Base-by-base conservation (phyloP, 768 basidiomycete species). In the Crassisporium funariophilum region DNA sequence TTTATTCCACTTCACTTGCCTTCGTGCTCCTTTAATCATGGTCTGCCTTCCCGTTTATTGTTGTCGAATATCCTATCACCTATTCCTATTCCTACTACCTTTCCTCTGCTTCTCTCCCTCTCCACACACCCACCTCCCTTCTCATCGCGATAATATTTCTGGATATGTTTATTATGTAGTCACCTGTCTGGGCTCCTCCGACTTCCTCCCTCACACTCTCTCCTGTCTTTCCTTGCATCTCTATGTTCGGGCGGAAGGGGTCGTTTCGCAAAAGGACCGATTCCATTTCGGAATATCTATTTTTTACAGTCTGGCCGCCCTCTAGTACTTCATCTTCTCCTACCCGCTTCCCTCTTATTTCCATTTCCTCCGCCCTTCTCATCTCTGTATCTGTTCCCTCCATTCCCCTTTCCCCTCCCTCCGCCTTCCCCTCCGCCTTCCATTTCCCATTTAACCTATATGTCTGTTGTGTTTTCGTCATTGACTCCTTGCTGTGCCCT, bases 261-360 rank as follows among this genome's bases (percentile, higher is more conserved):
- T 55, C 58, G 54, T 29, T 59, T 55, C 56, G 25, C 55, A 60
- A 60, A 60, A 60, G 55, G 52, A 52, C 38, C 49, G 58, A 51
- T 50, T 50, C 54, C 54, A 49, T 39, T 51, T 47, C 50, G 58
- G 46, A 54, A 53, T 56, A 57, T 51, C 38, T 60, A 48, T 55
- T 45, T 49, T 49, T 40, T 50, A 27, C 35, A 38, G 34, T 55
- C 49, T 51, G 55, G 46, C 58, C 54, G 52, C 55, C 55, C 50
- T 55, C 37, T 61, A 53, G 42, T 60, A 45, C 46, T 53, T 46
- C 23, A 45, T 17, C 40, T 23, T 44, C 31, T 47, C 19, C 22
- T 50, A 25, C 5, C 29, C n/a, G 10, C 44, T 49, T 35, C 12
- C n/a, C 36, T 45, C 19, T 27, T 50, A 24, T 41, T 22, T 21